These are phyloP conservation scores for Alternaria sp. DNA, from an alignment of 2,329 filamentous ascomycete species.

Conservation along the genomic window DNA sequence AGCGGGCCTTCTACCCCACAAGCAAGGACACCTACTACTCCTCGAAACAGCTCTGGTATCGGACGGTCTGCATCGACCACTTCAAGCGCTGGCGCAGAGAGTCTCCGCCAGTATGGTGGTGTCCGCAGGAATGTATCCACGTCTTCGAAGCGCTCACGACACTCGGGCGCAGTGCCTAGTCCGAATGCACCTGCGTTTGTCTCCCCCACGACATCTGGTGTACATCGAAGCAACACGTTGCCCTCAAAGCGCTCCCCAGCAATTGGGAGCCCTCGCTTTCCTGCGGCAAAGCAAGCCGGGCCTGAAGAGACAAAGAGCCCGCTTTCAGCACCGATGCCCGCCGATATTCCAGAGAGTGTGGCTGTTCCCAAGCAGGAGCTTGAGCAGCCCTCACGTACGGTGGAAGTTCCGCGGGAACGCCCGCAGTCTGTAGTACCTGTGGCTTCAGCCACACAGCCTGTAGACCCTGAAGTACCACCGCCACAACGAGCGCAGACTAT, in stretches of 20 bases:
- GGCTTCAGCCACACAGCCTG: conserved; percentile 17
- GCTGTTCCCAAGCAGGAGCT: conserved; percentile 18
- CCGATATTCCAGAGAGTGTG: conserved; percentile 20
- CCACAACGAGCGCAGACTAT: conserved; percentile 34
- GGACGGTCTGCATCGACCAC: conserved; percentile 74
- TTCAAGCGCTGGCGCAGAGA: conserved; percentile 82
- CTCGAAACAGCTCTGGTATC: conserved; percentile 65
- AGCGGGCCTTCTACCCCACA: conserved; percentile 68
- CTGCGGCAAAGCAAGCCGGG: conserved; percentile 58
- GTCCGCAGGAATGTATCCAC: conserved; percentile 89
- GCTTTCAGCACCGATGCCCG: conserved; percentile 28
- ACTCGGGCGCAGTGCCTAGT: conserved; percentile 74
- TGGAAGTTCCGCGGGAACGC: neutral
- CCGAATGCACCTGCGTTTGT: conserved; percentile 58
- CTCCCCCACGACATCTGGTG: conserved; percentile 59
- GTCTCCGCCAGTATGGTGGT: conserved; percentile 79
- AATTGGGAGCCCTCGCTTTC: conserved; percentile 55
- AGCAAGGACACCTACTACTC: conserved; percentile 59
- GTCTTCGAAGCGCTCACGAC: conserved; percentile 84
- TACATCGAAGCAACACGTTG: conserved; percentile 88
- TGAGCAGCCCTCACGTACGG: conserved; percentile 9
- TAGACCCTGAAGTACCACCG: conserved; percentile 17
- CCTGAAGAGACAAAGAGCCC: conserved; percentile 44
- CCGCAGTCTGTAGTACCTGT: conserved; percentile 12
- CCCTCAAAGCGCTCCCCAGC: conserved; percentile 88